Conservation (phyloP, 1,139 yeast species). For the Eremothecium cymbalariae region DNA sequence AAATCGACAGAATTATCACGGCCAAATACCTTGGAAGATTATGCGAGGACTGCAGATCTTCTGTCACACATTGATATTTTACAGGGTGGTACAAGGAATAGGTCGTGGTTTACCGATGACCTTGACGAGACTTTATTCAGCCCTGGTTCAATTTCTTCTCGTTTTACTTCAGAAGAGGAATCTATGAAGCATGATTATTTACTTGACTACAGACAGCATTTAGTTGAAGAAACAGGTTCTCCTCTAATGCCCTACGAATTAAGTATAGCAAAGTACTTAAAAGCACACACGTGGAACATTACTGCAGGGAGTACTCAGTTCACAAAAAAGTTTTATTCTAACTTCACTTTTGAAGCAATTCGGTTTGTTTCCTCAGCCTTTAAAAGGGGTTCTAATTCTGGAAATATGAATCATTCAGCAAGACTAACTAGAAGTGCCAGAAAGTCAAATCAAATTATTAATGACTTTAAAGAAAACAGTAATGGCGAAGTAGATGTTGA, state of each 20-base stretch:
- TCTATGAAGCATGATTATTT: conserved; percentile 23
- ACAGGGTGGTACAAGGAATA: conserved; percentile 21
- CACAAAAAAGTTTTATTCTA: background rate
- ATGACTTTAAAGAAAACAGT: conserved; percentile 12
- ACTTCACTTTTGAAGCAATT: conserved; percentile 4
- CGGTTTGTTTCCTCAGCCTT: conserved; percentile 1
- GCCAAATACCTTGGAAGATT: conserved; percentile 8
- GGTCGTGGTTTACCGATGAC: conserved; percentile 38
- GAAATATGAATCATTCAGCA: conserved; percentile 2
- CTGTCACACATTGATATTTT: conserved; percentile 39
- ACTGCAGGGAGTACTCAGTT: background rate
- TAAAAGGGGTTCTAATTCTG: background rate
- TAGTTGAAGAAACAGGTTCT: conserved; percentile 25
- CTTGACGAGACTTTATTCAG: conserved; percentile 36
- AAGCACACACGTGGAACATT: conserved; percentile 1
- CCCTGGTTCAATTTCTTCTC: conserved; percentile 28
- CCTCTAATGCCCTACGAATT: conserved; percentile 32
- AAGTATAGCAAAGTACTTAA: conserved; percentile 32
- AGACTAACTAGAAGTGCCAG: conserved; percentile 27
- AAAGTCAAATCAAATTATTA: conserved; percentile 20
- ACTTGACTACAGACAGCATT: conserved; percentile 24
- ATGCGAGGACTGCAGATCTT: conserved; percentile 30
- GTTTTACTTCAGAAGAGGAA: conserved; percentile 28
- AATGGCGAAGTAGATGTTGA: conserved; percentile 2
- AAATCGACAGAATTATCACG: conserved; percentile 3